Evolutionary conservation across 2,329 filamentous ascomycete species (phyloP), one percentile per base, ranked within the genome.

Genomic region (Ophiostoma australiae): DNA sequence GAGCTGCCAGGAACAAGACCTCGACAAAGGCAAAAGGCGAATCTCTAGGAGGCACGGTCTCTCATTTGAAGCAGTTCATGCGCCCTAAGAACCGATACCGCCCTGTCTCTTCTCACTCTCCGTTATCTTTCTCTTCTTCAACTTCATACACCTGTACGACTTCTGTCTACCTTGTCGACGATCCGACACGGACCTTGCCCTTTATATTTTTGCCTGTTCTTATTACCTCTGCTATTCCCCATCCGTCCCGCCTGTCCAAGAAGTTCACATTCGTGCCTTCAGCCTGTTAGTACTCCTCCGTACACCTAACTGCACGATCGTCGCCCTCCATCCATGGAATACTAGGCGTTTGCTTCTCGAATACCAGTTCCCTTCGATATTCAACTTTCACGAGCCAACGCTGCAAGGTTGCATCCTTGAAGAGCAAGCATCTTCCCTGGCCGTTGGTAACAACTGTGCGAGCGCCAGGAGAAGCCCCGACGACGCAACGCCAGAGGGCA

Each of bases 141-240:
- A 39, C 63, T 65, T 66, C 3, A 3, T 27, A 11, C 58, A 23
- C 4, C 61, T 67, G 11, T 35, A 13, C 41, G 3, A 61, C 17
- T 31, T 67, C 52, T 33, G 3, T 44, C 67, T 35, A 65, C 66
- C 58, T 67, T n/a, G 69, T 11, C 23, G 71, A 33, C 55, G 69
- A 72, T 72, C 69, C 10, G 65, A 72, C 71, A 58, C 66, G 61
- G 61, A 23, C 61, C 58, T 63, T 37, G 23, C 23, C 17, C 68
- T n/a, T 67, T 31, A 10, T 69, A 11, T 23, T 31, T 13, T n/a
- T 66, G 23, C 52, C 52, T 27, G n/a, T 58, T 58, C 52, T 58
- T 58, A 58, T 4, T 58, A 27, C 52, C 7, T 58, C 52, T 58
- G 1, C 8, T 58, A 58, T 58, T 58, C 10, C 52, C n/a, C 23